These are phyloP conservation scores for Stachybotrys chlorohalonatus DNA, from an alignment of 2,329 filamentous ascomycete genomes.

Conservation along the genomic window DNA sequence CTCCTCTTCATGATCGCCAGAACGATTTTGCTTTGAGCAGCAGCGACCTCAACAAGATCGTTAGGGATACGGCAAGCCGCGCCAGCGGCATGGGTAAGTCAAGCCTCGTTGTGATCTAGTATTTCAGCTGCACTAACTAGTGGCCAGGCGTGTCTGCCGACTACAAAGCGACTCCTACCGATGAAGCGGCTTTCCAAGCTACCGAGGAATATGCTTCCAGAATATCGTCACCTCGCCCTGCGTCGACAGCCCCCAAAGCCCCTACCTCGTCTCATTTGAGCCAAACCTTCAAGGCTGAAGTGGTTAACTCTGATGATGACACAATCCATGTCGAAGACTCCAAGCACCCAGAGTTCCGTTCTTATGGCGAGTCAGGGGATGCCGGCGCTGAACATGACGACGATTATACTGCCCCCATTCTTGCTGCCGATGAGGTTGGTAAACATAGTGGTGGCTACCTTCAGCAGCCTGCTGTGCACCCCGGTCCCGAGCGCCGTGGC, in stretches of 20 bases:
- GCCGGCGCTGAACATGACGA: constrained; percentile 49
- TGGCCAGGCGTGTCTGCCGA: constrained; percentile 52
- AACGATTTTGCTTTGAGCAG: constrained; percentile 79
- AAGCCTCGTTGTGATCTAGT: neutral
- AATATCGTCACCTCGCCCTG: constrained; percentile 58
- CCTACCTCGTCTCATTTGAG: constrained; percentile 12
- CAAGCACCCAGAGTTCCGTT: constrained; percentile 26
- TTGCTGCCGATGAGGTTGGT: constrained; percentile 79
- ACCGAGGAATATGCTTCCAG: constrained; percentile 76
- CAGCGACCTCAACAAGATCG: constrained; percentile 83
- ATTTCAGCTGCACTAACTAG: constrained; percentile 11
- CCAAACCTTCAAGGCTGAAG: constrained; percentile 17
- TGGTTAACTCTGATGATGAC: constrained; percentile 38
- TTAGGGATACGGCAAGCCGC: constrained; percentile 58
- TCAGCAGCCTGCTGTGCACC: constrained; percentile 75
- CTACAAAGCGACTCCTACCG: constrained; percentile 68
- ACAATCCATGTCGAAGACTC: constrained; percentile 67
- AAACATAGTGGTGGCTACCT: constrained; percentile 62
- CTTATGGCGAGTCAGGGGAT: constrained; percentile 28
- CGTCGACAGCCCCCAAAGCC: constrained; percentile 28
- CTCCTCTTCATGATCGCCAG: constrained; percentile 44
- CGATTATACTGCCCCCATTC: constrained; percentile 66
- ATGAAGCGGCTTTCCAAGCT: constrained; percentile 83
- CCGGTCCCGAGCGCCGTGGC: constrained; percentile 53
- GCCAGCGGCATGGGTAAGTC: constrained; percentile 42